Percentiles rank a stretch among this genome's conserved stretches.
phyloP scores from a whole-genome alignment of 495 filamentous ascomycete genomes.

The Podospora australis region DNA sequence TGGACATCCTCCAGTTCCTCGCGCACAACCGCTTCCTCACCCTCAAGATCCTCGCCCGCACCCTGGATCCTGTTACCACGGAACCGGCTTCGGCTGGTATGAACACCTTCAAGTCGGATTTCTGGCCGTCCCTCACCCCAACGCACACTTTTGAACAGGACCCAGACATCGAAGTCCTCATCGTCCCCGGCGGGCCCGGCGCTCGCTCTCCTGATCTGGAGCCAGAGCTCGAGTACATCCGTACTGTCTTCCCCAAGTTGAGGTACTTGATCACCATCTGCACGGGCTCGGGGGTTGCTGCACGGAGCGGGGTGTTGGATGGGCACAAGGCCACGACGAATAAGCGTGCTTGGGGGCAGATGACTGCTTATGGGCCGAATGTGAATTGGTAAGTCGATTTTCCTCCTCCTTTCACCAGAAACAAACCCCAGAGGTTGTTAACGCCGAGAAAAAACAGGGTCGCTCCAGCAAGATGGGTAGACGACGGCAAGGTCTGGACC shows the following conservation, averaged over 20 bases:
- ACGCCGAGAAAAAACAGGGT: conserved; percentile 8
- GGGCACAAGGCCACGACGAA: conserved; percentile 49
- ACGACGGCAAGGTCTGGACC: conserved; percentile 25
- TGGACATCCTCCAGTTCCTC: conserved; percentile 50
- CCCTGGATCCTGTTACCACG: conserved; percentile 41
- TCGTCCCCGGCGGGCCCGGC: conserved; percentile 53
- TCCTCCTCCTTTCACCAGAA: not conserved
- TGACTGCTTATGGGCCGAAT: conserved; percentile 15
- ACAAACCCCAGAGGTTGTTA: not conserved
- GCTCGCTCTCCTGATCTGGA: conserved; percentile 25
- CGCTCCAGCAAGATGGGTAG: conserved; percentile 21
- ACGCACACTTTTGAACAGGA: conserved; percentile 44
- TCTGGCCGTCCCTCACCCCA: conserved; percentile 38
- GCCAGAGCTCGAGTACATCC: conserved; percentile 35
- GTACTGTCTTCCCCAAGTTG: conserved; percentile 28
- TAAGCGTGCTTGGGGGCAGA: conserved; percentile 47
- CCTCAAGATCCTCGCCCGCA: conserved; percentile 39
- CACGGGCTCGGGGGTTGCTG: conserved; percentile 41
- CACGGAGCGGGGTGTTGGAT: conserved; percentile 44
- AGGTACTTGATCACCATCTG: conserved; percentile 49
- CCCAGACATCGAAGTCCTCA: conserved; percentile 45
- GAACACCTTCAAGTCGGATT: conserved; percentile 16
- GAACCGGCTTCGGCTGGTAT: conserved; percentile 8
- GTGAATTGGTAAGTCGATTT: conserved; percentile 15
- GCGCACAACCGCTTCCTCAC: conserved; percentile 25